A percentile compares a stretch with the other conserved stretches of the same genome.
phyloP scores from a whole-genome alignment of 352 stramenopile species.

The Globisporangium parvum region DNA sequence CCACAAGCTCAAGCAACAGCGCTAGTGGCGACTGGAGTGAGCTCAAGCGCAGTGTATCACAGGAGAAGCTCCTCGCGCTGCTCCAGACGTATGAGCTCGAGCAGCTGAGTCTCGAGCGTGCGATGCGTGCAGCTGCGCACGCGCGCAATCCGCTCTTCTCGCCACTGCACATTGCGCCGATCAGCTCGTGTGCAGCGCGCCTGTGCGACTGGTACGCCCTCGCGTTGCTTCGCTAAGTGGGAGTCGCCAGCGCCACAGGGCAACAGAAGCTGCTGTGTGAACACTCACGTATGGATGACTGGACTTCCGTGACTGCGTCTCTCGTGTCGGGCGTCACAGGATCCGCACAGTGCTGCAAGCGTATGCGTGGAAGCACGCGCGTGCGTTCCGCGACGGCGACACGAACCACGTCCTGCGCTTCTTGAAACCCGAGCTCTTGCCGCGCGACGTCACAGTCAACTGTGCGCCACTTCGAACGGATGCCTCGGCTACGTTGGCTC shows the following conservation, averaged over 20 bases:
- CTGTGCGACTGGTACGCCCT: constrained; percentile 87
- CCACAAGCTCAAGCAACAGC: neutral
- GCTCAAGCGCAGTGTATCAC: constrained; percentile 48
- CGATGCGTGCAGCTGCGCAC: constrained; percentile 38
- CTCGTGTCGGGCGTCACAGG: constrained; percentile 20
- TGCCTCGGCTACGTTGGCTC: neutral
- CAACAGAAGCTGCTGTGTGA: too few species aligned
- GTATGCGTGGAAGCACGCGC: constrained; percentile 52
- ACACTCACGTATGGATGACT: neutral
- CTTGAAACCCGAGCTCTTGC: constrained; percentile 45
- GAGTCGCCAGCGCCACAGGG: too few species aligned
- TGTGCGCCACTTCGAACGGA: too few species aligned
- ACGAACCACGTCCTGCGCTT: constrained; percentile 43
- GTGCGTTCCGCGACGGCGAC: constrained; percentile 29
- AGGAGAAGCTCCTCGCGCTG: constrained; percentile 56
- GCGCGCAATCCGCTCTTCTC: constrained; percentile 66
- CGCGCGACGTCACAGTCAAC: constrained; percentile 1
- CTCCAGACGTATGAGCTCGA: constrained; percentile 44
- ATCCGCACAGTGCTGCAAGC: constrained; percentile 55
- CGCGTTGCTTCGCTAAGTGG: neutral
- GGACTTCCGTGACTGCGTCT: neutral
- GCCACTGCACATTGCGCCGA: constrained; percentile 50
- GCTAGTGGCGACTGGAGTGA: constrained; percentile 31
- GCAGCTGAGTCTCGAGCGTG: constrained; percentile 20
- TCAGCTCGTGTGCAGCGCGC: constrained; percentile 81